These are phyloP conservation scores for Fusarium ramigenum DNA, from an alignment of 2,329 filamentous ascomycete genomes.

Conservation along the genomic window DNA sequence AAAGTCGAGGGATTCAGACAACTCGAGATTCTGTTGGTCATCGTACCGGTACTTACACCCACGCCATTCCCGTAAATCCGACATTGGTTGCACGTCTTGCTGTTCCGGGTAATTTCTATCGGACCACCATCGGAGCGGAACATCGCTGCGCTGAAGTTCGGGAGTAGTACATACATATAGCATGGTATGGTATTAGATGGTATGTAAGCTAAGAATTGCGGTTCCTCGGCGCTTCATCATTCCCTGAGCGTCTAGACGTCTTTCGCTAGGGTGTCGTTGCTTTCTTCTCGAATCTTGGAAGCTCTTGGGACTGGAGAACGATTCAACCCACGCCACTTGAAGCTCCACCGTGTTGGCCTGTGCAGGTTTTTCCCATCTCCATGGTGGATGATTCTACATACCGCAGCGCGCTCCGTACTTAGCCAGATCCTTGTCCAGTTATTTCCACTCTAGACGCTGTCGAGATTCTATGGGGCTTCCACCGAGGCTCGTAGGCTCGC, in stretches of 20 bases:
- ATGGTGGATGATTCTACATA: constrained; percentile 5
- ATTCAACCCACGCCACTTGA: constrained; percentile 14
- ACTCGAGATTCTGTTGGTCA: neutral
- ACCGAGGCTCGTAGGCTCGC: neutral
- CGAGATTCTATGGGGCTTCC: constrained; percentile 16
- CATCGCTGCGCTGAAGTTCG: neutral
- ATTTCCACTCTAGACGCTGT: constrained; percentile 23
- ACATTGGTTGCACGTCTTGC: constrained; percentile 2
- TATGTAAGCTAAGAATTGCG: neutral
- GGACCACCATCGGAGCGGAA: neutral
- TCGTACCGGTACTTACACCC: neutral
- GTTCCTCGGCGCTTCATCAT: constrained; percentile 20
- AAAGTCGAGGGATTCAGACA: neutral
- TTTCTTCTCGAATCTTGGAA: constrained; percentile 32
- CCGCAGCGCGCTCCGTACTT: constrained; percentile 32
- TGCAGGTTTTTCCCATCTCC: constrained; percentile 21
- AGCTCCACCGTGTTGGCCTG: constrained; percentile 14
- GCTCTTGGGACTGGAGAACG: constrained; percentile 8
- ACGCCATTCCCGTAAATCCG: neutral
- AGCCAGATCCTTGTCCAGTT: constrained; percentile 7
- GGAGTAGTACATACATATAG: neutral
- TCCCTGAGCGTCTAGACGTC: neutral
- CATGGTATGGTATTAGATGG: too few relatives aligned
- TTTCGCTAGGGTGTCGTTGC: constrained; percentile 3
- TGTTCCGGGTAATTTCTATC: neutral